Evolutionary conservation across 345 rosid genomes (phyloP), one percentile per base, ranked within the genome.

Genomic region (Excoecaria agallocha): DNA sequence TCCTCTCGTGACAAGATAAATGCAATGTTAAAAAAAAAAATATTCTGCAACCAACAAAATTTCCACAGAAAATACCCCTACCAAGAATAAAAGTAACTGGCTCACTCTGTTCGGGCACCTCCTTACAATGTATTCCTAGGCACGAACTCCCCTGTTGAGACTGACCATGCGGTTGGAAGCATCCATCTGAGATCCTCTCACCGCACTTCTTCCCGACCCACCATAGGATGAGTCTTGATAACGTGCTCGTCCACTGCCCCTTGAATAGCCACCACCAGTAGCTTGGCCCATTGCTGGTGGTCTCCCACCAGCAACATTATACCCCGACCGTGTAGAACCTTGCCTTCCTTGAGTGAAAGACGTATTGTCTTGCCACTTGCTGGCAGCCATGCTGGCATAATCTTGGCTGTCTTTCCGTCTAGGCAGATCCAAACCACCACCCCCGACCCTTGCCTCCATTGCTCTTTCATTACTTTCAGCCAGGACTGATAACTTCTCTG

Each of bases 381-480:
- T 81, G 17, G 69, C 87, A 69, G 82, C 87, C 58, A 79, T 73
- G 65, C 70, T 84, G 5, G 80, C 77, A 77, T 86, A 89, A 55
- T 90, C 92, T 80, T 87, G 93, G 72, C 77, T 77, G 38, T 93
- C 98, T 64, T 91, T 86, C 71, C 94, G 82, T 74, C 96, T 89
- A 46, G 82, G 80, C 61, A 91, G 82, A 79, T 93, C 98, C 74
- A 91, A 76, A 56, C 90, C 86, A 0, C 89, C 89, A 20, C 95
- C 88, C 9, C 94, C 96, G 4, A 83, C 75, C 80, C 87, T 87
- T 13, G 87, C 85, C 76, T 93, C 97, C n/a, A 77, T 75, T 37
- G 96, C 97, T 78, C 94, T 88, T 75, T 91, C 97, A 66, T 89
- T 93, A 59, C 87, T 89, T 60, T 91, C 98, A 4, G 92, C 89